Evolutionary conservation across 2,329 filamentous ascomycete species (phyloP).

Genomic region (Neonectria hederae): DNA sequence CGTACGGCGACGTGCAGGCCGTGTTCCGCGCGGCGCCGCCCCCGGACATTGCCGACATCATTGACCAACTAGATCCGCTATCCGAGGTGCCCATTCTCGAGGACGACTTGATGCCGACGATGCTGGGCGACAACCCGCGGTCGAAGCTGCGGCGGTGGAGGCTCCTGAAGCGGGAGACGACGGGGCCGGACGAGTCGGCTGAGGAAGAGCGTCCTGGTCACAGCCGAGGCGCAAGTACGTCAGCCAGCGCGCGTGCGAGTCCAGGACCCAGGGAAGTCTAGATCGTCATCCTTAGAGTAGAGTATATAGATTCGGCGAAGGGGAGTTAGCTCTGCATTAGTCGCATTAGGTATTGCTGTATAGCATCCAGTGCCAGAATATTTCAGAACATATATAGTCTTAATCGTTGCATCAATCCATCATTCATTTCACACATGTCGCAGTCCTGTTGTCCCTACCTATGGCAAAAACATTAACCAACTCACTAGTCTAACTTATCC

Average conservation of each 20-base stretch:
- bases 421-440: background rate
- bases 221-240: background rate
- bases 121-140: constrained; percentile 33
- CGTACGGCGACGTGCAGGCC: constrained; percentile 68
- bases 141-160: constrained; percentile 22
- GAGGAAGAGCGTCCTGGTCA: background rate
- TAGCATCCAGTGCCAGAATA: too few relatives aligned
- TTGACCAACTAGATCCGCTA: constrained; percentile 45
- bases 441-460: too few relatives aligned
- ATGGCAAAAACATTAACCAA: too few relatives aligned
- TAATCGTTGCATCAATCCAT: background rate
- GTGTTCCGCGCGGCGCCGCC: constrained; percentile 70
- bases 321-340: background rate
- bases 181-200: background rate
- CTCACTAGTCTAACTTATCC: too few relatives aligned
- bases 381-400: background rate
- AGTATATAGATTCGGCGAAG: background rate
- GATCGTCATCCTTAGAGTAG: background rate
- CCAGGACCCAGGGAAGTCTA: background rate
- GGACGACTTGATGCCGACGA: constrained; percentile 41
- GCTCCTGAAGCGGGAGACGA: constrained; percentile 16
- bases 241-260: constrained; percentile 12
- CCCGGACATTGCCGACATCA: constrained; percentile 45
- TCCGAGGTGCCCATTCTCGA: constrained; percentile 44
- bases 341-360: background rate